Conservation (phyloP, 176 grass and related monocot species). For the Tillandsia leiboldiana region DNA sequence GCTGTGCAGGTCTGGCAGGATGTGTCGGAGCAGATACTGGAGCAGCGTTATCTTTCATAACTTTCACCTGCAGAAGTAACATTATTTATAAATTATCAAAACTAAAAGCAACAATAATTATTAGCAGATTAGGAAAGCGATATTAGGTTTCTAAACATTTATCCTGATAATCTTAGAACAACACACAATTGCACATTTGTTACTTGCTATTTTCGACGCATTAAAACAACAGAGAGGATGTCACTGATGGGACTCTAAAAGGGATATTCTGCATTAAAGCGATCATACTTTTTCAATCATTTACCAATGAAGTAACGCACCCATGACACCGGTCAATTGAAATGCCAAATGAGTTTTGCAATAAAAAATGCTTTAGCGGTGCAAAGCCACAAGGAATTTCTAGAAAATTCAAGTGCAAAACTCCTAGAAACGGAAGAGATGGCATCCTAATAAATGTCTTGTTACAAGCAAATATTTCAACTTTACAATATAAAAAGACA, state of each 20-base stretch:
- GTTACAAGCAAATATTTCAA: no score
- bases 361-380: no score
- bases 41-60: slow-evolving; percentile 47
- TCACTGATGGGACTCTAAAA: not conserved
- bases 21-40: slow-evolving; percentile 13
- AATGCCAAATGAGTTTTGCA: no score
- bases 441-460: no score
- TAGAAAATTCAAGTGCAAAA: no score
- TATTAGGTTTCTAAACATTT: not conserved
- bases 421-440: no score
- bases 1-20: slow-evolving; percentile 37
- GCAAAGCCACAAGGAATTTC: no score
- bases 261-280: not conserved
- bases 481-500: no score
- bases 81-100: not conserved
- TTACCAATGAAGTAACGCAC: not conserved
- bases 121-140: no score
- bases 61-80: slow-evolving; percentile 65
- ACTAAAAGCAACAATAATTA: not conserved
- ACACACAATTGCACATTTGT: not conserved
- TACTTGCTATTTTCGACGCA: not conserved
- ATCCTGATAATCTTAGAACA: not conserved
- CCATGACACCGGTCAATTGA: no score
- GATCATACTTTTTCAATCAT: not conserved
- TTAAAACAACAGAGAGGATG: not conserved